phyloP scores from a whole-genome alignment of 1,284 basidiomycete genomes.

The Cryptococcus deneoformans region DNA sequence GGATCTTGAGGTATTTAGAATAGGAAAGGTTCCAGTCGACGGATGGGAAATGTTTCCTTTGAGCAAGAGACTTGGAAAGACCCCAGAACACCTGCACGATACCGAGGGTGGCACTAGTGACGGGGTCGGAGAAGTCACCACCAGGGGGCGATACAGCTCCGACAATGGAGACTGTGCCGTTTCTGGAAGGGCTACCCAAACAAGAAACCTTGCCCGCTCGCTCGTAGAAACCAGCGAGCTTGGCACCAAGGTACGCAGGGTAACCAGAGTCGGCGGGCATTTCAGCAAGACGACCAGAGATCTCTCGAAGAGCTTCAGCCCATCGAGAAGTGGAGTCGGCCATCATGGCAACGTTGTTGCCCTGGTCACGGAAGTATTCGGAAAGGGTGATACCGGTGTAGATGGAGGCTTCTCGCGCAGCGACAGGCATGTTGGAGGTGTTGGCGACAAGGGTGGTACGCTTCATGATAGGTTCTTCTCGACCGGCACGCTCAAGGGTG shows the following conservation, averaged over 20 bases:
- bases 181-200: slow-evolving; percentile 81
- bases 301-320: slow-evolving; percentile 99
- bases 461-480: slow-evolving; percentile 99
- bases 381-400: slow-evolving; percentile 99
- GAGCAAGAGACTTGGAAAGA: slow-evolving; percentile 63
- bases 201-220: slow-evolving; percentile 96
- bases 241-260: slow-evolving; percentile 94
- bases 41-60: slow-evolving; percentile 92
- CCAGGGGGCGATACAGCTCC: slow-evolving; percentile 98
- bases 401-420: slow-evolving; percentile 98
- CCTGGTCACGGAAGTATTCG: slow-evolving; percentile 99
- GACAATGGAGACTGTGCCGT: slow-evolving; percentile 96
- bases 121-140: slow-evolving; percentile 99
- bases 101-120: slow-evolving; percentile 93
- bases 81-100: slow-evolving; percentile 93
- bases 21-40: slow-evolving; percentile 99
- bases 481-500: slow-evolving; percentile 81
- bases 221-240: slow-evolving; percentile 98
- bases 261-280: slow-evolving; percentile 99
- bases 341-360: slow-evolving; percentile 99
- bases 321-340: slow-evolving; percentile 99
- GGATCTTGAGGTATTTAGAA: slow-evolving; percentile 95
- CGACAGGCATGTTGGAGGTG: slow-evolving; percentile 99
- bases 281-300: slow-evolving; percentile 97
- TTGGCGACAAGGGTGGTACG: slow-evolving; percentile 98